These are phyloP conservation scores for Corymbia citriodora DNA, from an alignment of 441 rosid genomes.

Conservation along the genomic window DNA sequence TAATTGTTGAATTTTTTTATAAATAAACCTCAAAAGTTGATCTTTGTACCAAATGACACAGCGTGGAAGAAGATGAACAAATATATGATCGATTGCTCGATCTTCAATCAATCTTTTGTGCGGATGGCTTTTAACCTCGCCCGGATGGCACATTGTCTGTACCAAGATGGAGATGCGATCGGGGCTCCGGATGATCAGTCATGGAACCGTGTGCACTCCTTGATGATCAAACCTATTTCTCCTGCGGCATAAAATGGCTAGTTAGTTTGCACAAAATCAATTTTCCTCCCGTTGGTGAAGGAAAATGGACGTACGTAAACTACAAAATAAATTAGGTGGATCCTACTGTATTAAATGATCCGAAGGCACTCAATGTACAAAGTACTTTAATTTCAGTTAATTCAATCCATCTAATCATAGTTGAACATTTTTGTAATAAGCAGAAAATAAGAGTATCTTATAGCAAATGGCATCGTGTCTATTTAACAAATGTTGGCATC, in stretches of 20 bases:
- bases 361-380: no score
- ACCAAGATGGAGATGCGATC: background rate
- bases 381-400: background rate
- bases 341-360: background rate
- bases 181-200: background rate
- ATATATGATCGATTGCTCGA: background rate
- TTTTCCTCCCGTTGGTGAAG: background rate
- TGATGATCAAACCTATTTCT: background rate
- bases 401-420: no score
- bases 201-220: background rate
- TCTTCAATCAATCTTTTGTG: background rate
- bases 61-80: constrained; percentile 29
- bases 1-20: no score
- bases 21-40: no score
- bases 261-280: background rate
- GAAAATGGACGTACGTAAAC: background rate
- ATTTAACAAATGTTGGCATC: background rate
- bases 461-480: background rate
- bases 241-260: background rate
- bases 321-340: no score
- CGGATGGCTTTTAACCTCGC: background rate
- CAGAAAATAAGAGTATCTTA: background rate
- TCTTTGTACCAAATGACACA: background rate
- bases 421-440: no score
- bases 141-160: background rate